phyloP scores from a whole-genome alignment of 352 stramenopile genomes.

The Pythium aristosporum region DNA sequence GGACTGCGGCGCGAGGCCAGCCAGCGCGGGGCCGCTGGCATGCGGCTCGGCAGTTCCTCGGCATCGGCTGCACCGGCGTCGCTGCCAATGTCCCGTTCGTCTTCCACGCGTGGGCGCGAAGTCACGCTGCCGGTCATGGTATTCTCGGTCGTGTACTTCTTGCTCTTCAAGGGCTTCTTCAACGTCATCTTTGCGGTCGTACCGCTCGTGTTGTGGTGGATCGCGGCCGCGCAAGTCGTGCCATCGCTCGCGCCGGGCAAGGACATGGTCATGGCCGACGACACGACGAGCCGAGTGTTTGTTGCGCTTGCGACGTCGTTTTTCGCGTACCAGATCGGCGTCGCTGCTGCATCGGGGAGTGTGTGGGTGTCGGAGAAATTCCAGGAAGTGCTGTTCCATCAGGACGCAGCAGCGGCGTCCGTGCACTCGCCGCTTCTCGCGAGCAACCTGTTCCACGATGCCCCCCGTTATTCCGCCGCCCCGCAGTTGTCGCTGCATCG shows the following conservation, averaged over 20 bases:
- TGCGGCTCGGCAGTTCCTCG: not conserved
- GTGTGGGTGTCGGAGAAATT: constrained; percentile 55
- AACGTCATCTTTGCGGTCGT: constrained; percentile 54
- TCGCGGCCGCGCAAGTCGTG: constrained; percentile 44
- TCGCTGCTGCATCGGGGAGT: constrained; percentile 38
- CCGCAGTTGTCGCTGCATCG: constrained; percentile 9
- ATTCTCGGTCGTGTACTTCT: constrained; percentile 65
- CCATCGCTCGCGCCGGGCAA: constrained; percentile 14
- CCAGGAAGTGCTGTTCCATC: constrained; percentile 40
- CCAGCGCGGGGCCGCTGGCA: not conserved
- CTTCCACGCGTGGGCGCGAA: constrained; percentile 32
- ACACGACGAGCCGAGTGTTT: constrained; percentile 30
- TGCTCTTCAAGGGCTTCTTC: constrained; percentile 67
- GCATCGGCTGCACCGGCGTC: not conserved
- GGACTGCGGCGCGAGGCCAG: constrained; percentile 12
- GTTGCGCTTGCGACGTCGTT: constrained; percentile 55
- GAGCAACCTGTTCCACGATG: constrained; percentile 11
- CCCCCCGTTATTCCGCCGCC: not conserved
- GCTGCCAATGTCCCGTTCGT: not conserved
- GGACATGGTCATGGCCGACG: constrained; percentile 14
- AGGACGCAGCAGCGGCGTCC: constrained; percentile 16
- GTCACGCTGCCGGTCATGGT: constrained; percentile 64
- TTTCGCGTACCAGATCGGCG: constrained; percentile 57
- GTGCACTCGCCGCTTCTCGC: constrained; percentile 15
- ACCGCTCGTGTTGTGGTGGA: constrained; percentile 45